Conservation (phyloP, 1,139 yeast genomes). For the Debaryomycetaceae sp. region DNA sequence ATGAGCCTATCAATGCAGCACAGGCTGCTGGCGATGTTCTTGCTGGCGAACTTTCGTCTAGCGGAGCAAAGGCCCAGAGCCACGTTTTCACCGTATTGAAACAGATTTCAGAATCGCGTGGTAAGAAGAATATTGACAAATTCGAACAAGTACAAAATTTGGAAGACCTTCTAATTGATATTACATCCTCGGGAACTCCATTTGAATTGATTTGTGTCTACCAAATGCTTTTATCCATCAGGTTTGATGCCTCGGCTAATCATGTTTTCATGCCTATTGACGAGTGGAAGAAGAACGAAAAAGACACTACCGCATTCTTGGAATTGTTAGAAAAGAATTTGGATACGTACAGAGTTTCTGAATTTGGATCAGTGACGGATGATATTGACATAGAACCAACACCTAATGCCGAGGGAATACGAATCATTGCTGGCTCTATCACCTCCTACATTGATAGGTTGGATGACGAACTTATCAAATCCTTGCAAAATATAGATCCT, state of each 20-base stretch:
- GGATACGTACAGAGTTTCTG: conserved; percentile 64
- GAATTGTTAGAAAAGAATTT: conserved; percentile 63
- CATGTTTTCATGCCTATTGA: conserved; percentile 73
- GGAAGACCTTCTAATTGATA: conserved; percentile 55
- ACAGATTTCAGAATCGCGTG: conserved; percentile 82
- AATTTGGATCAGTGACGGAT: conserved; percentile 73
- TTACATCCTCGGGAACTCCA: conserved; percentile 28
- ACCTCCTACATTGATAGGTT: conserved; percentile 87
- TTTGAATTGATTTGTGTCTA: conserved; percentile 79
- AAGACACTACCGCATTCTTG: conserved; percentile 62
- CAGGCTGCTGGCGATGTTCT: conserved; percentile 15
- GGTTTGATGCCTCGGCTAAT: conserved; percentile 75
- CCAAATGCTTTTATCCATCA: conserved; percentile 79
- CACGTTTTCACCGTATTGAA: conserved; percentile 72
- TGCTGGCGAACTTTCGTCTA: conserved; percentile 29
- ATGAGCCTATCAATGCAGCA: conserved; percentile 33
- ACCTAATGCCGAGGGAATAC: conserved; percentile 61
- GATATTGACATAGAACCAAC: conserved; percentile 77
- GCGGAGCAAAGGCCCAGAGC: conserved; percentile 24
- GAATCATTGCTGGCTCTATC: conserved; percentile 77
- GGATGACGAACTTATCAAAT: conserved; percentile 90
- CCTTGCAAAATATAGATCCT: conserved; percentile 86
- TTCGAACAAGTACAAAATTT: conserved; percentile 70
- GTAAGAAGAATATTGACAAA: conserved; percentile 90
- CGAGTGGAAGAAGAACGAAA: conserved; percentile 74